Base-by-base conservation (phyloP, 2,329 filamentous ascomycete species). In the Dryadomyces quercivorus region DNA sequence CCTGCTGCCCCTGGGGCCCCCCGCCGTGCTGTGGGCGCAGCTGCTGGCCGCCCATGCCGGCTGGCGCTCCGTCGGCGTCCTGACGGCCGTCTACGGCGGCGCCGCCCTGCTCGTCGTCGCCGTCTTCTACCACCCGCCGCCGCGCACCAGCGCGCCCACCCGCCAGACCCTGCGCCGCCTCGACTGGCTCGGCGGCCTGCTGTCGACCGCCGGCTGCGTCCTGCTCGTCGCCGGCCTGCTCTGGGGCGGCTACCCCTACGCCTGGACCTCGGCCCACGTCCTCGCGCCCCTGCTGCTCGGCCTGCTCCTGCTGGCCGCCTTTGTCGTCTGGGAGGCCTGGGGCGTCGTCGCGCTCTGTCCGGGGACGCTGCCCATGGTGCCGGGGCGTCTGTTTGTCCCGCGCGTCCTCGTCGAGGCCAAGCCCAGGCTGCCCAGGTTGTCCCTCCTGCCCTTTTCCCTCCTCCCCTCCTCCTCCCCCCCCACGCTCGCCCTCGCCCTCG, bases 1-100 rank as follows among this genome's bases (percentile, higher is more conserved):
- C 54, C 81, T 85, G 55, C 58, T 82, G 1, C 81, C 81, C 0
- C 84, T 84, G 63, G 76, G 75, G n/a, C n/a, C n/a, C 55, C 80
- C 82, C 0, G 78, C 79, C 1, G 80, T 81, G 0, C 66, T 85
- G 21, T 85, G 75, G 67, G 80, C 72, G 38, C 81, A 85, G 62
- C 69, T 65, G 13, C 76, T 80, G 26, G 67, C 75, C 7, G 59
- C 64, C 42, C 61, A 69, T 36, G 68, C 71, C n/a, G 69, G 64
- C 48, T 82, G 79, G 77, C 68, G 80, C 56, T 81, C 73, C 58
- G 70, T 78, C 31, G 77, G 77, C 9, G 63, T 78, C 12, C 65
- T 82, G 15, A 74, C 76, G 20, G 74, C 70, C 2, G 61, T 75
- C 20, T 81, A 77, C 73, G 69, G 73, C 13, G 70, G 74, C 31